These are phyloP conservation scores for Puccinellia tenuiflora DNA, from an alignment of 176 grass and related monocot species.

Conservation along the genomic window DNA sequence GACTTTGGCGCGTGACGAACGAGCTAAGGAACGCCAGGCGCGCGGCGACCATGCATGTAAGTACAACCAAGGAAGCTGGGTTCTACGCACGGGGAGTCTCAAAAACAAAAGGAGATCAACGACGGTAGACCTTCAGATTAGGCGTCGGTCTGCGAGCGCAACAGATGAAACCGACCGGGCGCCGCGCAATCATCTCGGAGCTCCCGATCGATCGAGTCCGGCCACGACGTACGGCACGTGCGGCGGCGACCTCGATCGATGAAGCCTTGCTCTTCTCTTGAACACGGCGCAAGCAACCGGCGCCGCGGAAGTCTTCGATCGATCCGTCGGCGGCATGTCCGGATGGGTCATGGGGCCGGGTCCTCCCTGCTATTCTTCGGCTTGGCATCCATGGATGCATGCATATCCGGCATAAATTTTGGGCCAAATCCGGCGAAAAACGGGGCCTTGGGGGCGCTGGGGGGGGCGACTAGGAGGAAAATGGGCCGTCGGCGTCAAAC, in stretches of 20 bases:
- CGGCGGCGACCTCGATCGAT: slow-evolving; percentile 13
- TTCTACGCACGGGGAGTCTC: background rate
- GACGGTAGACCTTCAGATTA: background rate
- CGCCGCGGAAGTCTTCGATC: background rate
- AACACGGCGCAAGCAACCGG: background rate
- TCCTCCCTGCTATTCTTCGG: background rate
- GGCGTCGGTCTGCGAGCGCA: background rate
- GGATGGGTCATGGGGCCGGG: background rate
- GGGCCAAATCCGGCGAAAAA: too few relatives aligned
- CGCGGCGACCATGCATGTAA: background rate
- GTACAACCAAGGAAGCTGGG: background rate
- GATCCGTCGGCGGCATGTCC: background rate
- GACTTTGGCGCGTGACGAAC: background rate
- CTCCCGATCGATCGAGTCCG: too few relatives aligned
- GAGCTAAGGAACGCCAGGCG: background rate
- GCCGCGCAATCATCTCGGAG: background rate
- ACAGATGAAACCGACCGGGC: background rate
- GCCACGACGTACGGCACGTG: too few relatives aligned
- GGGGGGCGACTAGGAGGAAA: too few relatives aligned
- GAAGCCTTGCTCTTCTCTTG: background rate
- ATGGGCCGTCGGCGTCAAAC: too few relatives aligned
- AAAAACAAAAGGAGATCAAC: background rate
- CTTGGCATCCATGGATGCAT: background rate
- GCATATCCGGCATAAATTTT: background rate
- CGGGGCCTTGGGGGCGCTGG: too few relatives aligned